Conservation (phyloP, 768 basidiomycete species). For the Kwoniella sp. region DNA sequence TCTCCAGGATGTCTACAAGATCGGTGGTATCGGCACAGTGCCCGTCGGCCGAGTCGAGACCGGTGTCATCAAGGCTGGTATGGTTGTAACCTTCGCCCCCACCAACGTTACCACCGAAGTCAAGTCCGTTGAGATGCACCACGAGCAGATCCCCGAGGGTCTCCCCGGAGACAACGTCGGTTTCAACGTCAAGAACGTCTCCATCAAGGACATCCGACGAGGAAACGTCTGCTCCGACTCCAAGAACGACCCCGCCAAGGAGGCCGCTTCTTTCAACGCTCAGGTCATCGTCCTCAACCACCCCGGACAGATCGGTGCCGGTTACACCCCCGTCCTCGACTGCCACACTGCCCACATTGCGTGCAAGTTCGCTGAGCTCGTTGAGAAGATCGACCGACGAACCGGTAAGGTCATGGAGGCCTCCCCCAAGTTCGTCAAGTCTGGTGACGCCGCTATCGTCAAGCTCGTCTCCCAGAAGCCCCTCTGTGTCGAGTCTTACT, state of each 20-base stretch:
- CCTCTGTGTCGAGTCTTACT: slow-evolving; percentile 81
- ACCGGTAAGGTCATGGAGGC: slow-evolving; percentile 78
- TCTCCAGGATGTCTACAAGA: slow-evolving; percentile 99
- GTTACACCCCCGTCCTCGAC: slow-evolving; percentile 71
- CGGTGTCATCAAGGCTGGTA: slow-evolving; percentile 68
- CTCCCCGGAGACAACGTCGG: slow-evolving; percentile 96
- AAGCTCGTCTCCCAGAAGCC: slow-evolving; percentile 95
- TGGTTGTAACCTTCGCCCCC: slow-evolving; percentile 80
- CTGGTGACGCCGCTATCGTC: slow-evolving; percentile 98
- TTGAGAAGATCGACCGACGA: slow-evolving; percentile 94
- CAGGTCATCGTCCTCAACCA: slow-evolving; percentile 99
- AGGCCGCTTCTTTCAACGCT: slow-evolving; percentile 65
- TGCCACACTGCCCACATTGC: slow-evolving; percentile 99
- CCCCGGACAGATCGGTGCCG: slow-evolving; percentile 99
- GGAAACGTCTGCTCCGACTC: slow-evolving; percentile 99
- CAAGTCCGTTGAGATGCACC: slow-evolving; percentile 97
- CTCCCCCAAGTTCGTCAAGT: slow-evolving; percentile 92
- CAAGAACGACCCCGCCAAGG: slow-evolving; percentile 97
- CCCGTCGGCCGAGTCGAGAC: slow-evolving; percentile 99
- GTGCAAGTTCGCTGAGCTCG: slow-evolving; percentile 97
- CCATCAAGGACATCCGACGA: slow-evolving; percentile 99
- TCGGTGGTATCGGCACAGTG: slow-evolving; percentile 99
- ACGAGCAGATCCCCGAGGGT: slow-evolving; percentile 80
- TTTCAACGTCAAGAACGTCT: slow-evolving; percentile 99
- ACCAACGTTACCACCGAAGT: slow-evolving; percentile 99